These are phyloP conservation scores for Phytophthora kernoviae DNA, from an alignment of 352 stramenopile species.

Conservation along the genomic window DNA sequence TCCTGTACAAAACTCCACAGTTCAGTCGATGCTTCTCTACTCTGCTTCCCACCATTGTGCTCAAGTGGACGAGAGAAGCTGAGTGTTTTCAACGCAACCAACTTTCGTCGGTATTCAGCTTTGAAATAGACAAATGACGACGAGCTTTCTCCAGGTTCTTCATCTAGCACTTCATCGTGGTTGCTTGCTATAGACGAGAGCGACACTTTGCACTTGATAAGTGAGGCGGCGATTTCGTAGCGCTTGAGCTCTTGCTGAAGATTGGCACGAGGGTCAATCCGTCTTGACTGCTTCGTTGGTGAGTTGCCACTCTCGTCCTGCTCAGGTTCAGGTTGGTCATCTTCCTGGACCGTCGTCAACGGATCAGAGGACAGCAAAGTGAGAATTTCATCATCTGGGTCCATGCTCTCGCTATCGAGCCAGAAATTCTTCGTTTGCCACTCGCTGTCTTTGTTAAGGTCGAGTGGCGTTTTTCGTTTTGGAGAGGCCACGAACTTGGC, in stretches of 20 bases:
- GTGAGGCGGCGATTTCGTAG: slow-evolving; percentile 15
- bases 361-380: slow-evolving; percentile 26
- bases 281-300: slow-evolving; percentile 1
- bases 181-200: background rate
- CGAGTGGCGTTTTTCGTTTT: slow-evolving; percentile 8
- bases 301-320: slow-evolving; percentile 3
- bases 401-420: slow-evolving; percentile 17
- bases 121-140: slow-evolving; percentile 36
- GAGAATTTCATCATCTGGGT: slow-evolving; percentile 23
- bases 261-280: slow-evolving; percentile 8
- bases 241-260: slow-evolving; percentile 25
- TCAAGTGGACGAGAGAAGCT: slow-evolving; percentile 1
- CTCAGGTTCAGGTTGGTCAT: slow-evolving; percentile 20
- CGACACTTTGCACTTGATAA: slow-evolving; percentile 12
- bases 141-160: slow-evolving; percentile 5
- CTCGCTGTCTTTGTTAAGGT: slow-evolving; percentile 14
- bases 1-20: slow-evolving; percentile 32
- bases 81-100: slow-evolving; percentile 27
- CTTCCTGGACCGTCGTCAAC: slow-evolving; percentile 13
- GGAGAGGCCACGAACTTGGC: slow-evolving; percentile 11
- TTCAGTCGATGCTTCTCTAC: background rate
- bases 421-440: slow-evolving; percentile 24
- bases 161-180: background rate
- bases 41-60: background rate
- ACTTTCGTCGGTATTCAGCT: slow-evolving; percentile 23